Percentiles rank a stretch among this genome's conserved stretches.
Conservation (phyloP, 495 filamentous ascomycete species). For the Penicillium diatomitis region DNA sequence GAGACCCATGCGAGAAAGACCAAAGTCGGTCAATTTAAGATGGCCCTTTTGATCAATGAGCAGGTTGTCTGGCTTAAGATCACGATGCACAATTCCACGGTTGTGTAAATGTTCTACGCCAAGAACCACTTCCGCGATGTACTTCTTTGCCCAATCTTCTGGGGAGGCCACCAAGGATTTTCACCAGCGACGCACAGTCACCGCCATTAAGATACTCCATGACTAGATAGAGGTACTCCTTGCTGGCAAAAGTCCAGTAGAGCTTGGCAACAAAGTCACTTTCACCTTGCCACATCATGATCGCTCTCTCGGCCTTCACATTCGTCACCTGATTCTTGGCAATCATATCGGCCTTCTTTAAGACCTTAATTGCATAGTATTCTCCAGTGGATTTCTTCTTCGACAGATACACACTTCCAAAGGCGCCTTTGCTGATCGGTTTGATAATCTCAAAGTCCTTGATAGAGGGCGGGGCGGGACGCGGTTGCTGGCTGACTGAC, state of each 20-base stretch:
- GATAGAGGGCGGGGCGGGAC: conserved; percentile 86
- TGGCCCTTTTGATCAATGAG: conserved; percentile 96
- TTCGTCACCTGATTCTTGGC: conserved; percentile 99
- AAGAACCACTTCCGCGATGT: conserved; percentile 88
- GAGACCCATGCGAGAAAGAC: conserved; percentile 92
- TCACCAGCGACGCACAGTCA: conserved; percentile 93
- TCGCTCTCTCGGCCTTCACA: conserved; percentile 96
- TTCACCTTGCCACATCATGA: conserved; percentile 99
- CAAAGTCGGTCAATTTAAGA: conserved; percentile 95
- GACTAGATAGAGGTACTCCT: conserved; percentile 95
- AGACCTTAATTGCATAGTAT: conserved; percentile 95
- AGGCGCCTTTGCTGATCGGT: conserved; percentile 97
- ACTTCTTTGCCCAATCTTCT: conserved; percentile 97
- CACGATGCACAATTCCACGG: conserved; percentile 89
- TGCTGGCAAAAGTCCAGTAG: conserved; percentile 99
- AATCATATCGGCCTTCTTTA: conserved; percentile 99
- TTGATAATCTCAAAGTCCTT: conserved; percentile 99
- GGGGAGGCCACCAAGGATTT: conserved; percentile 81
- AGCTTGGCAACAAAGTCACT: conserved; percentile 98
- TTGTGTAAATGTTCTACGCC: conserved; percentile 93
- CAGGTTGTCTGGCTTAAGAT: conserved; percentile 94
- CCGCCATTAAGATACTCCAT: conserved; percentile 99
- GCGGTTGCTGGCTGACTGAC: conserved; percentile 61
- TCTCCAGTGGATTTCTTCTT: conserved; percentile 98
- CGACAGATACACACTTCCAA: conserved; percentile 93